Evolutionary conservation across 805 yeast species (phyloP).

Genomic region (Debaryomyces castellii): DNA sequence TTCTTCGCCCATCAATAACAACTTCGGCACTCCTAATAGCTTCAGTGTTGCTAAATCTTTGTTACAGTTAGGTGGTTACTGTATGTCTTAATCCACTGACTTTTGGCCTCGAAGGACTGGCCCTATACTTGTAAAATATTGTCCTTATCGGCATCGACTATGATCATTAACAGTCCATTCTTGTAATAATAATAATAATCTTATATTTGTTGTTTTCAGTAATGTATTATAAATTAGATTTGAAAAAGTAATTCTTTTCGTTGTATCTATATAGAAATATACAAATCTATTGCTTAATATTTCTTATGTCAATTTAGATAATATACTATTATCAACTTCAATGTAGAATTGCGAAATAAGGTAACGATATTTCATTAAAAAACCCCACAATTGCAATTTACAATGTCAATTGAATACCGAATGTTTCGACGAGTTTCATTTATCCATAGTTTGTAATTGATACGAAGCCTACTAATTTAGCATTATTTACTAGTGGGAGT

Average conservation of each 20-base stretch:
- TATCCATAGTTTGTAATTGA: no score
- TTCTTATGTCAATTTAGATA: no score
- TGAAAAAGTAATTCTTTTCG: neutral
- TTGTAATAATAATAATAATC: neutral
- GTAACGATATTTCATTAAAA: no score
- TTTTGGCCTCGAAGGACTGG: neutral
- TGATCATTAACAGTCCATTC: neutral
- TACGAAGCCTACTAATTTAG: no score
- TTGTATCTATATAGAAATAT: no score
- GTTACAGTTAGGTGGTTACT: slow-evolving; percentile 36
- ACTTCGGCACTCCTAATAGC: slow-evolving; percentile 46
- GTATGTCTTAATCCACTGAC: slow-evolving; percentile 3
- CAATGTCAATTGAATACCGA: no score
- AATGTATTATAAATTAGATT: neutral
- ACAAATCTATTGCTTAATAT: no score
- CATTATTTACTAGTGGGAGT: no score
- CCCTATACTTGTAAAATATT: neutral
- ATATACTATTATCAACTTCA: no score
- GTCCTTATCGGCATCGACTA: neutral
- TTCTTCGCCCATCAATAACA: slow-evolving; percentile 33
- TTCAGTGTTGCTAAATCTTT: slow-evolving; percentile 46
- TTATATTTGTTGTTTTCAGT: neutral
- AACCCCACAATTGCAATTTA: no score
- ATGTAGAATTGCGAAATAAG: no score
- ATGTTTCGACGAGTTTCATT: no score